Evolutionary conservation across 805 yeast genomes (phyloP), one percentile per base, ranked within the genome.

Genomic region (Kluyveromyces starmeri): DNA sequence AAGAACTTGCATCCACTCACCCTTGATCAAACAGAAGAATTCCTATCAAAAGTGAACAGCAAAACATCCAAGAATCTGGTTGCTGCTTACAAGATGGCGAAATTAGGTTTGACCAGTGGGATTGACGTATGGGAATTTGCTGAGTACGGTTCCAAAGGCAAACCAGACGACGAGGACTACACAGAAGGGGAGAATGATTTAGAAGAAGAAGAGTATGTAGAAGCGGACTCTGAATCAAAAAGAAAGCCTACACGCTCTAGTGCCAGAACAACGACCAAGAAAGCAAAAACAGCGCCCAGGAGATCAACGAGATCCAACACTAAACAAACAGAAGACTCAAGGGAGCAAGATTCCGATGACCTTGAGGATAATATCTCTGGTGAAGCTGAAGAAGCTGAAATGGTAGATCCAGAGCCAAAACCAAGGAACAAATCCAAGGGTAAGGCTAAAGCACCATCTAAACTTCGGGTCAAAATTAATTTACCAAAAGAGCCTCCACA

Each of bases 41-140:
- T 58, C 55, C 29, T 53, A 29, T 27, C 42, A 20, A 37, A 35
- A 11, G 33, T 34, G 22, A 41, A 68, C 3, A 65, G 67, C 15
- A 79, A 83, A 77, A 55, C 53, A 26, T 55, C 78, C 25, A 46
- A 75, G 36, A 72, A 65, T 23, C 49, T 67, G 16, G 58, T 59
- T 11, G 69, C 63, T 2, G 67, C 68, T 14, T 70, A 78, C 21
- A 59, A 68, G 33, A 69, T 61, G 37, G 83, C 83, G 0, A 50
- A 75, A 30, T 64, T 47, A 12, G 56, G 49, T 14, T 12, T 30
- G 12, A 46, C 70, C 3, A 46, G 45, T 4, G 57, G 47, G 13
- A 48, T 51, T 8, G 53, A 51, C 27, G 47, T 49, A 1, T 53
- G 56, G 51, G 62, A 54, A 38, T 59, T 58, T 35, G 53, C 52